Conservation (phyloP, 2,329 filamentous ascomycete species). For the Furcasterigmium sp. region DNA sequence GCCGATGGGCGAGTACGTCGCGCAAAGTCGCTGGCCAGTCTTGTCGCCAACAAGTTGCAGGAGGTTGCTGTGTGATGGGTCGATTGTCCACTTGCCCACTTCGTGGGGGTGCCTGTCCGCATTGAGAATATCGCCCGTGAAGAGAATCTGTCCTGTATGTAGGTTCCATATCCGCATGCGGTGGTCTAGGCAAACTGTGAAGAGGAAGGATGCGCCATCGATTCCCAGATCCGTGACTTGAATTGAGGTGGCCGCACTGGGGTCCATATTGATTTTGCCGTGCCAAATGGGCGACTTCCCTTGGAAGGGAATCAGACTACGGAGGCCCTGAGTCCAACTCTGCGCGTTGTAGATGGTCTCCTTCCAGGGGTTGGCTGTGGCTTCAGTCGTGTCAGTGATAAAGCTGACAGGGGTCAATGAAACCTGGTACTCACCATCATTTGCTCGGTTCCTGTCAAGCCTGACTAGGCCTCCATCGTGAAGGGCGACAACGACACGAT, state of each 20-base stretch:
- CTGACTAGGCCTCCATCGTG: conserved; percentile 72
- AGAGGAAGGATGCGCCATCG: conserved; percentile 48
- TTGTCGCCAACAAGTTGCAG: conserved; percentile 63
- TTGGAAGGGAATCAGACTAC: conserved; percentile 62
- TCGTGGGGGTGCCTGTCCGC: conserved; percentile 62
- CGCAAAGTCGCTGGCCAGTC: conserved; percentile 52
- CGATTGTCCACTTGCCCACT: conserved; percentile 67
- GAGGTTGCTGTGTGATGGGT: conserved; percentile 72
- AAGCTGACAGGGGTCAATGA: background rate
- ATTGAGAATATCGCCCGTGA: conserved; percentile 72
- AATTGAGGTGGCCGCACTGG: conserved; percentile 61
- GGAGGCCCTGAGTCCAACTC: conserved; percentile 63
- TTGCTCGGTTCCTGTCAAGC: conserved; percentile 54
- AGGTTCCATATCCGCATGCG: conserved; percentile 86
- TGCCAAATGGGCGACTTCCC: conserved; percentile 59
- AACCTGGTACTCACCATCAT: conserved; percentile 35
- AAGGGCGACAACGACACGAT: conserved; percentile 74
- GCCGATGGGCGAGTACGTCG: conserved; percentile 84
- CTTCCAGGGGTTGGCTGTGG: conserved; percentile 48
- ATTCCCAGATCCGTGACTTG: conserved; percentile 47
- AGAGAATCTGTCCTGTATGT: conserved; percentile 70
- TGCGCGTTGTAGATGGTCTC: conserved; percentile 71
- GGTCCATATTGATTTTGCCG: conserved; percentile 60
- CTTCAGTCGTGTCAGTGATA: conserved; percentile 16
- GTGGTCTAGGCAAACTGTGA: conserved; percentile 87